Conservation (phyloP, 257 asterid species). For the Solanum piurae region DNA sequence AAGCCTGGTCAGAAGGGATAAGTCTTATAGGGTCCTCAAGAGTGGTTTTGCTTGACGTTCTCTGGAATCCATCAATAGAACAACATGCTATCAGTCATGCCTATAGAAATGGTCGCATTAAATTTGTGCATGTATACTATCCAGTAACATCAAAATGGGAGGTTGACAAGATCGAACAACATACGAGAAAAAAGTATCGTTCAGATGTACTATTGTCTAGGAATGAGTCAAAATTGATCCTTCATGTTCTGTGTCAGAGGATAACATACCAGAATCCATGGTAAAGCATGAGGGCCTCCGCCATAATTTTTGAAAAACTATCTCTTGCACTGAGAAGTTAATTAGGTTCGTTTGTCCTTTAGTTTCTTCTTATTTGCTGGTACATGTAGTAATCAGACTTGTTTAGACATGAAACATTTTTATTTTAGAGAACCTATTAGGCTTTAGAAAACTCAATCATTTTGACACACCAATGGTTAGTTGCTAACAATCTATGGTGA, state of each 20-base stretch:
- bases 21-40: conserved; percentile 50
- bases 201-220: not conserved
- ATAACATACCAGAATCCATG: conserved; percentile 44
- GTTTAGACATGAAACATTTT: not conserved
- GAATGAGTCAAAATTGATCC: not conserved
- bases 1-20: conserved; percentile 34
- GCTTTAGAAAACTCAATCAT: not conserved
- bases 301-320: conserved; percentile 27
- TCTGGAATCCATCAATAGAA: conserved; percentile 64
- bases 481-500: too few relatives aligned
- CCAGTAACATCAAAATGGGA: too few relatives aligned
- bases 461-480: not conserved
- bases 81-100: conserved; percentile 40
- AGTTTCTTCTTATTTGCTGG: not conserved
- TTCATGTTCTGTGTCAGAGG: conserved; percentile 14
- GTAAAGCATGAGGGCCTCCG: conserved; percentile 7
- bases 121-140: too few relatives aligned
- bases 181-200: too few relatives aligned
- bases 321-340: conserved; percentile 32
- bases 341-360: conserved; percentile 8
- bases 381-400: not conserved
- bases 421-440: not conserved
- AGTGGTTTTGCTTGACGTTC: conserved; percentile 63
- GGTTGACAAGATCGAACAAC: too few relatives aligned
- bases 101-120: too few relatives aligned